A percentile compares a stretch with the other conserved stretches of the same genome.
Evolutionary conservation across 2,329 filamentous ascomycete species (phyloP).

Genomic region (Talaromyces amestolkiae): DNA sequence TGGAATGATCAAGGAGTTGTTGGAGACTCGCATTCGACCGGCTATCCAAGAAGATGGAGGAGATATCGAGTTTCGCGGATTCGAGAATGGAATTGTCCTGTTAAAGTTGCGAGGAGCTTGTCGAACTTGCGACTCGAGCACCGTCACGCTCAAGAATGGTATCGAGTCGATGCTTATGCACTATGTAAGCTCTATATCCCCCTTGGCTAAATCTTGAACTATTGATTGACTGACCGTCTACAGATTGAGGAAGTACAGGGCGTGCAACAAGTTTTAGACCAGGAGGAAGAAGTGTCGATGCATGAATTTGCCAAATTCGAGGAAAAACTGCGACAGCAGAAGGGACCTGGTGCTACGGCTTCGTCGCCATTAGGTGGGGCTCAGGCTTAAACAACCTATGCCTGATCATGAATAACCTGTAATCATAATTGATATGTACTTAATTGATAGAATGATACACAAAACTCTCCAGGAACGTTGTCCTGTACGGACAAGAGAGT

Average conservation of each 20-base stretch:
- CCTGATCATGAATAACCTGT: neutral
- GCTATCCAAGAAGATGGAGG: conserved; percentile 97
- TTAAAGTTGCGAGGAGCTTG: conserved; percentile 90
- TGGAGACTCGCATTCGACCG: conserved; percentile 91
- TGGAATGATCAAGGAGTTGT: conserved; percentile 96
- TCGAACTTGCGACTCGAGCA: conserved; percentile 93
- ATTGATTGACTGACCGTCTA: conserved; percentile 19
- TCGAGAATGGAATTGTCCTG: conserved; percentile 78
- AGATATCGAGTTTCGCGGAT: conserved; percentile 93
- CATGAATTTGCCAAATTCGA: conserved; percentile 93
- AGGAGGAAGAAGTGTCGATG: conserved; percentile 84
- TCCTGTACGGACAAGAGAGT: neutral
- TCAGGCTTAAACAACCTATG: conserved; percentile 23
- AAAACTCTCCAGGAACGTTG: neutral
- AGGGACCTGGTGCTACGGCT: conserved; percentile 52
- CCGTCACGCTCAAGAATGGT: conserved; percentile 93
- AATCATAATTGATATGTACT: neutral
- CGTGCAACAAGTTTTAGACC: conserved; percentile 84
- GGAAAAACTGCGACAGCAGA: conserved; percentile 68
- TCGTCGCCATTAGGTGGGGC: conserved; percentile 53
- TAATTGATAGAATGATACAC: conserved; percentile 6
- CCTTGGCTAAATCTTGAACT: too few relatives aligned
- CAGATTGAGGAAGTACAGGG: conserved; percentile 94
- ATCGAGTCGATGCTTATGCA: conserved; percentile 99
- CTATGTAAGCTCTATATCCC: conserved; percentile 61